These are phyloP conservation scores for Pseudogymnoascus sp. DNA, from an alignment of 2,329 filamentous ascomycete species.

Conservation along the genomic window DNA sequence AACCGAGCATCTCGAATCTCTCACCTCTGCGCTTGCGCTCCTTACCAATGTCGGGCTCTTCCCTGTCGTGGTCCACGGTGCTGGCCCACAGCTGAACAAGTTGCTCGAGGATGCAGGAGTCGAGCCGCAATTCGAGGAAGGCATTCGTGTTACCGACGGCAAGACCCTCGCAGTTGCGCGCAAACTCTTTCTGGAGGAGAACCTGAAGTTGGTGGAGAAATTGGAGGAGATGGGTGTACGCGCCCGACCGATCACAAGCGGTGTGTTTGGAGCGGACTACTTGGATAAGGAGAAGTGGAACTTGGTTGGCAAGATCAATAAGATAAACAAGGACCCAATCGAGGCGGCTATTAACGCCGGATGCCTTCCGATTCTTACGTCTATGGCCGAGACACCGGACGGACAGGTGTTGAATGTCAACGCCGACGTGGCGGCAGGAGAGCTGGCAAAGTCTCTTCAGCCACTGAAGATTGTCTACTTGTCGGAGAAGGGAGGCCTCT, in stretches of 20 bases:
- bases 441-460: slow-evolving; percentile 80
- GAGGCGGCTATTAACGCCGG: slow-evolving; percentile 85
- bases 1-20: slow-evolving; percentile 85
- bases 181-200: slow-evolving; percentile 91
- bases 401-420: slow-evolving; percentile 96
- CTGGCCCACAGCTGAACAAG: slow-evolving; percentile 89
- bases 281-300: slow-evolving; percentile 95
- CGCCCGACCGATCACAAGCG: slow-evolving; percentile 79
- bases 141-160: slow-evolving; percentile 88
- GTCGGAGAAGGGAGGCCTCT: slow-evolving; percentile 94
- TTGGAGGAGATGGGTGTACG: slow-evolving; percentile 84
- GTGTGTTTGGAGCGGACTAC: slow-evolving; percentile 89
- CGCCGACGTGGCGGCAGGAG: slow-evolving; percentile 90
- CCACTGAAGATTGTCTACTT: slow-evolving; percentile 97
- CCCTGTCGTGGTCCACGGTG: slow-evolving; percentile 92
- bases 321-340: slow-evolving; percentile 83
- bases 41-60: slow-evolving; percentile 91
- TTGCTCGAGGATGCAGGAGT: slow-evolving; percentile 84
- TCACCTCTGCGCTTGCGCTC: slow-evolving; percentile 83
- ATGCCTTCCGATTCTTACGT: slow-evolving; percentile 87
- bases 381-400: slow-evolving; percentile 88
- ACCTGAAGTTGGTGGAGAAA: slow-evolving; percentile 82
- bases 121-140: slow-evolving; percentile 92
- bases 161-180: slow-evolving; percentile 88
- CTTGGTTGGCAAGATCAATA: slow-evolving; percentile 88